Conservation (phyloP, 176 grass and related monocot genomes). For the Aegilops tauschii region DNA sequence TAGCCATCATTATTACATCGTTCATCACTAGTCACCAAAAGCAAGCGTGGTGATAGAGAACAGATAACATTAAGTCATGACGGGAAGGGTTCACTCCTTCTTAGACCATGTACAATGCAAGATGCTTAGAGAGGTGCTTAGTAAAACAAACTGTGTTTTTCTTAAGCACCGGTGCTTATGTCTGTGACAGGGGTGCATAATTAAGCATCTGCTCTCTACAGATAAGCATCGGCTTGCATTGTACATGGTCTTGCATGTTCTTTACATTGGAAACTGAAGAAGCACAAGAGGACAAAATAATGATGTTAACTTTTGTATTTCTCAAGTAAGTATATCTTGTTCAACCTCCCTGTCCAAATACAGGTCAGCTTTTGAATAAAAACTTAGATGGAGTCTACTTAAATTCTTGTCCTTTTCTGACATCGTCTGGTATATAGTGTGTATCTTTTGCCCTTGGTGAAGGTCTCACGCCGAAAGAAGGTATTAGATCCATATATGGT, state of each 20-base stretch:
- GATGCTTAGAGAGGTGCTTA: too few species aligned
- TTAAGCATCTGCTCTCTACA: too few species aligned
- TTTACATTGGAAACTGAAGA: background rate
- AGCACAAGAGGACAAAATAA: conserved; percentile 10
- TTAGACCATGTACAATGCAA: too few species aligned
- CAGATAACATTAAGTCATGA: background rate
- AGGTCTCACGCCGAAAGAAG: background rate
- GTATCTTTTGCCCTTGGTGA: background rate
- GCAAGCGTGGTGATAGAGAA: background rate
- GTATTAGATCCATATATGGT: background rate
- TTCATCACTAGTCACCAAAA: background rate
- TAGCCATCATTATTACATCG: background rate
- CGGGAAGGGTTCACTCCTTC: too few species aligned
- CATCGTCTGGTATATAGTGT: conserved; percentile 10
- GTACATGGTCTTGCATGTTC: too few species aligned
- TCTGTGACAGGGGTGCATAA: too few species aligned
- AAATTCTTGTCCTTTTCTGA: conserved; percentile 31
- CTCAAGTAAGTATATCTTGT: background rate
- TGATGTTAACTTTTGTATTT: background rate
- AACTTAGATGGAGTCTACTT: background rate
- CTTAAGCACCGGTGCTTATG: too few species aligned
- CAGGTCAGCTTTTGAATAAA: background rate
- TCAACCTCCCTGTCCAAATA: background rate
- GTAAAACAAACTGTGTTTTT: too few species aligned
- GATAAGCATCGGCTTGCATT: too few species aligned